Evolutionary conservation across 2,329 filamentous ascomycete genomes (phyloP).

Genomic region (Parafenestella ontariensis): DNA sequence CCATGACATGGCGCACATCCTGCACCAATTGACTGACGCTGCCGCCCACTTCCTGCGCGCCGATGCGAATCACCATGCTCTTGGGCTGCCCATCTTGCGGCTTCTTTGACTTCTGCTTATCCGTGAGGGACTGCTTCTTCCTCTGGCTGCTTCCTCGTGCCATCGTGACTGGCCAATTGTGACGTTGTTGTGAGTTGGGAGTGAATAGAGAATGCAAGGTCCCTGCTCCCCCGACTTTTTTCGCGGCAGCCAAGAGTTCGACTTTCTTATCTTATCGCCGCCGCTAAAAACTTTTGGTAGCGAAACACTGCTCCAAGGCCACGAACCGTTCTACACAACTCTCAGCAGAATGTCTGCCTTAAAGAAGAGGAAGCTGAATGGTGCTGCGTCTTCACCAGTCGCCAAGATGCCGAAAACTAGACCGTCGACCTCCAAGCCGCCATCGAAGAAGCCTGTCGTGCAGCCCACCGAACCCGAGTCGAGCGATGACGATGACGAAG

Average conservation of each 20-base stretch:
- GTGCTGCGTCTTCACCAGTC: conserved; percentile 2
- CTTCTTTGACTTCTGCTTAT: conserved; percentile 58
- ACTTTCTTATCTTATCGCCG: conserved; percentile 28
- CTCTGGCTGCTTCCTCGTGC: conserved; percentile 39
- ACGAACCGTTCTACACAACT: conserved; percentile 1
- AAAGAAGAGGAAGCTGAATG: conserved; percentile 53
- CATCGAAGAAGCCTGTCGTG: conserved; percentile 16
- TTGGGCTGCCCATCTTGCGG: conserved; percentile 76
- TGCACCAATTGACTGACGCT: conserved; percentile 90
- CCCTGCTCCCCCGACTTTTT: conserved; percentile 12
- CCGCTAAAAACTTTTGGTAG: conserved; percentile 19
- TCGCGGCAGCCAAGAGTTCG: conserved; percentile 16
- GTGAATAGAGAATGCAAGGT: background rate
- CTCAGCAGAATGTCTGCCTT: conserved; percentile 46
- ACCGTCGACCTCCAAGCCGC: conserved; percentile 20
- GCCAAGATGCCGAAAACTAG: conserved; percentile 17
- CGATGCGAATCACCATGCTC: conserved; percentile 98
- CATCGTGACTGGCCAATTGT: conserved; percentile 28
- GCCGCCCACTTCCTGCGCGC: conserved; percentile 89
- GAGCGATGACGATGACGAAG: conserved; percentile 24
- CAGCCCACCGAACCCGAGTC: conserved; percentile 32
- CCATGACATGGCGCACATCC: conserved; percentile 93
- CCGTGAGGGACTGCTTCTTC: conserved; percentile 43
- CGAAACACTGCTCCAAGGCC: background rate
- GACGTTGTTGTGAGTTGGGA: conserved; percentile 1